phyloP scores from a whole-genome alignment of 2,329 filamentous ascomycete species.

The Penicillium sp. region DNA sequence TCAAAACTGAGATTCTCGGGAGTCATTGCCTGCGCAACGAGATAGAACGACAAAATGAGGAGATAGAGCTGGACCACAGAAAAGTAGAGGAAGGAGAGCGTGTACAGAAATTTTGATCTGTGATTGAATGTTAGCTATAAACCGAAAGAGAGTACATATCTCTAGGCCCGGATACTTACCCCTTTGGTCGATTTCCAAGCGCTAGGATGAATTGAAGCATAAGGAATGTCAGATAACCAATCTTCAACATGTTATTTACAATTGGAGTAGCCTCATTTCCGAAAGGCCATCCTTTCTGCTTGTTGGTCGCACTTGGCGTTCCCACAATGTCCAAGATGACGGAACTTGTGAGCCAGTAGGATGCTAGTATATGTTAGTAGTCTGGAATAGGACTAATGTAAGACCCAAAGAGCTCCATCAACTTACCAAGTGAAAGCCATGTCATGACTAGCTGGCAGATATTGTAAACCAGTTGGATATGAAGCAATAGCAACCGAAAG shows the following conservation, averaged over 20 bases:
- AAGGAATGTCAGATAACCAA: slow-evolving; percentile 83
- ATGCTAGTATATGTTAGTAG: slow-evolving; percentile 57
- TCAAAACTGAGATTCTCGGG: slow-evolving; percentile 69
- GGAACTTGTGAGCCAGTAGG: slow-evolving; percentile 94
- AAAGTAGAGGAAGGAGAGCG: slow-evolving; percentile 82
- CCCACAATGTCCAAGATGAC: slow-evolving; percentile 97
- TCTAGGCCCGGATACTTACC: slow-evolving; percentile 32
- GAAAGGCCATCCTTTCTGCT: slow-evolving; percentile 75
- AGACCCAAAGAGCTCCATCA: not conserved
- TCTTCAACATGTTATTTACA: slow-evolving; percentile 84
- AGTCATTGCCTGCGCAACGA: slow-evolving; percentile 72
- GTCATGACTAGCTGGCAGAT: slow-evolving; percentile 78
- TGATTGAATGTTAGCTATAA: not conserved
- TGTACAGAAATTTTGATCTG: slow-evolving; percentile 77
- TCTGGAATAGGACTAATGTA: not conserved
- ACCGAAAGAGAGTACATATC: not conserved
- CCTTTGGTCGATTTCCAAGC: slow-evolving; percentile 92
- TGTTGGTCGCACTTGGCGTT: slow-evolving; percentile 56
- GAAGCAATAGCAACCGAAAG: slow-evolving; percentile 93
- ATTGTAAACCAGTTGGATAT: slow-evolving; percentile 92
- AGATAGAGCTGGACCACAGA: slow-evolving; percentile 67
- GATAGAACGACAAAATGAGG: slow-evolving; percentile 56
- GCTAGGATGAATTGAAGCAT: slow-evolving; percentile 92
- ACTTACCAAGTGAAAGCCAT: slow-evolving; percentile 69
- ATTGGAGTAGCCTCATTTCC: slow-evolving; percentile 81